phyloP scores from a whole-genome alignment of 1,284 basidiomycete genomes.

The Coniophora puteana region DNA sequence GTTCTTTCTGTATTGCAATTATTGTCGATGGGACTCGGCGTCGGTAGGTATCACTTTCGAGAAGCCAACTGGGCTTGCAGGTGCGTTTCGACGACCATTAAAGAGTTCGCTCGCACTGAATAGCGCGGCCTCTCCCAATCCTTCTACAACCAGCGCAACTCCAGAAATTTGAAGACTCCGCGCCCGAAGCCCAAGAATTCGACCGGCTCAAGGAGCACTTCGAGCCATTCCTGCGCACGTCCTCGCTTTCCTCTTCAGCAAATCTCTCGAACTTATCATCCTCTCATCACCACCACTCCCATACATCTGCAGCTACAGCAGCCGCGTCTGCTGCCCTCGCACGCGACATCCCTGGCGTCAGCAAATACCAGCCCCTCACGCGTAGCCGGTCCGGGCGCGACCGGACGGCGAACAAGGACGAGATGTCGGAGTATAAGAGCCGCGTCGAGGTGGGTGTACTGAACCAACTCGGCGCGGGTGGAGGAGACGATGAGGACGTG shows the following conservation, averaged over 20 bases:
- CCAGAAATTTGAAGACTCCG: slow-evolving; percentile 83
- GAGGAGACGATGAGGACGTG: slow-evolving; percentile 68
- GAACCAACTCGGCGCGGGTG: slow-evolving; percentile 45
- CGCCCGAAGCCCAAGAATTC: slow-evolving; percentile 83
- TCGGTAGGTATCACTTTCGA: slow-evolving; percentile 91
- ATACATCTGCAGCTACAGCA: slow-evolving; percentile 77
- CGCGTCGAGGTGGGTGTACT: slow-evolving; percentile 60
- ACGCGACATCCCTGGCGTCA: slow-evolving; percentile 75
- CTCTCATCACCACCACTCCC: slow-evolving; percentile 68
- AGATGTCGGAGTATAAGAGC: slow-evolving; percentile 70
- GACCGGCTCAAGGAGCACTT: slow-evolving; percentile 93
- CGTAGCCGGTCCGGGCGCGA: slow-evolving; percentile 54
- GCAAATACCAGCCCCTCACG: slow-evolving; percentile 64
- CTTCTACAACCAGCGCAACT: slow-evolving; percentile 63
- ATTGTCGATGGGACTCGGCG: slow-evolving; percentile 94
- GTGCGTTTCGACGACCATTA: slow-evolving; percentile 42
- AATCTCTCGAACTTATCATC: slow-evolving; percentile 42
- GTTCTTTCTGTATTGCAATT: slow-evolving; percentile 88
- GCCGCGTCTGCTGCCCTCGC: slow-evolving; percentile 81
- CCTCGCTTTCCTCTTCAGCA: slow-evolving; percentile 63
- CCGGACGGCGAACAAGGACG: slow-evolving; percentile 63
- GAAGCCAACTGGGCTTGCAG: slow-evolving; percentile 91
- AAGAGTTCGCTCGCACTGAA: slow-evolving; percentile 7
- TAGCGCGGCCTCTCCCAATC: too few species aligned
- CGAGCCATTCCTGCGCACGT: slow-evolving; percentile 83